These are phyloP conservation scores for Komagataella phaffii DNA, from an alignment of 805 yeast species.

Conservation along the genomic window DNA sequence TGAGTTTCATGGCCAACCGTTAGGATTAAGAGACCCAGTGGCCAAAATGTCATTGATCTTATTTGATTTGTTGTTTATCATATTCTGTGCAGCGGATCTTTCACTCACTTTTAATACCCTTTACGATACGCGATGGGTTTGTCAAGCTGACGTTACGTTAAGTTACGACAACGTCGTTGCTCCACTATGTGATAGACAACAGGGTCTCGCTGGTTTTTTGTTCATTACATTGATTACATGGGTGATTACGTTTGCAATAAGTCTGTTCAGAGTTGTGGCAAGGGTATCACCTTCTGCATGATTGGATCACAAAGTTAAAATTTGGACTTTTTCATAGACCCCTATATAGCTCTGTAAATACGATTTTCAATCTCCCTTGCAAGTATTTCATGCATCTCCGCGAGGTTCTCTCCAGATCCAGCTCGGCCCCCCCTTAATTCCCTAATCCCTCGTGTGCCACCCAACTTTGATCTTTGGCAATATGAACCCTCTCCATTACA, in stretches of 20 bases:
- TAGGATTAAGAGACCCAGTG: slow-evolving; percentile 77
- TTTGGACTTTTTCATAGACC: background rate
- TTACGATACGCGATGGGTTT: slow-evolving; percentile 76
- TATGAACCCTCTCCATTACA: background rate
- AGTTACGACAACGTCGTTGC: slow-evolving; percentile 11
- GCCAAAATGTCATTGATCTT: slow-evolving; percentile 72
- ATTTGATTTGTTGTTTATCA: slow-evolving; percentile 77
- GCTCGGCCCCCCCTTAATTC: too few species aligned
- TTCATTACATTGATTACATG: slow-evolving; percentile 66
- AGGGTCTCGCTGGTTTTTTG: slow-evolving; percentile 65
- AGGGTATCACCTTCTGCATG: background rate
- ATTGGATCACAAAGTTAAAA: background rate
- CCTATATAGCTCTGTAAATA: too few species aligned
- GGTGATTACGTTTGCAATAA: slow-evolving; percentile 76
- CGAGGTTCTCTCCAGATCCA: too few species aligned
- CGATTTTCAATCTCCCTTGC: too few species aligned
- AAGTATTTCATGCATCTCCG: too few species aligned
- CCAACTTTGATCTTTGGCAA: background rate
- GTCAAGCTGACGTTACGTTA: slow-evolving; percentile 15
- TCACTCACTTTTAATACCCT: slow-evolving; percentile 78
- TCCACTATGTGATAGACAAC: slow-evolving; percentile 64
- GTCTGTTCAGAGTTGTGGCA: slow-evolving; percentile 64
- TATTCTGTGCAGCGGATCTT: slow-evolving; percentile 78
- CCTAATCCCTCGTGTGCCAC: background rate
- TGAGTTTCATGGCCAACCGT: slow-evolving; percentile 84